These are phyloP conservation scores for Cladophialophora carrionii DNA, from an alignment of 2,329 filamentous ascomycete species.

Conservation along the genomic window DNA sequence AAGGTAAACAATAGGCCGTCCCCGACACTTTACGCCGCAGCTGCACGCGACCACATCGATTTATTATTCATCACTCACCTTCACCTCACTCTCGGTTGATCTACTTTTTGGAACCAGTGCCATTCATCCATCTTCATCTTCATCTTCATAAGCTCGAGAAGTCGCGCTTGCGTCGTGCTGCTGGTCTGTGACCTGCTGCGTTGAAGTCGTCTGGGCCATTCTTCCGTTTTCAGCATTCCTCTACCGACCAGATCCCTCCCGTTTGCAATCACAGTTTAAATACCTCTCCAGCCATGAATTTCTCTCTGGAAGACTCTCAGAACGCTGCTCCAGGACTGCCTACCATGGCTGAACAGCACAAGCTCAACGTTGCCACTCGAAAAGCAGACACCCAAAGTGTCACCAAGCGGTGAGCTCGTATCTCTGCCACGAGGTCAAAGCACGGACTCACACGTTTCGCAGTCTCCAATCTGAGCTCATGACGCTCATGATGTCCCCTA, in stretches of 20 bases:
- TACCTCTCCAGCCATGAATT: slow-evolving; percentile 52
- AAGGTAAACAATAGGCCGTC: slow-evolving; percentile 13
- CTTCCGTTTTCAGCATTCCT: slow-evolving; percentile 37
- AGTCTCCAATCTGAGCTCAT: slow-evolving; percentile 97
- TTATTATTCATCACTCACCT: neutral
- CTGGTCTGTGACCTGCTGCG: neutral
- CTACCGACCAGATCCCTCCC: slow-evolving; percentile 23
- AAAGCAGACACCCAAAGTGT: slow-evolving; percentile 72
- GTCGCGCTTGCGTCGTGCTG: neutral
- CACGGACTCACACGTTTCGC: slow-evolving; percentile 25
- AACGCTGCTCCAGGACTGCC: slow-evolving; percentile 66
- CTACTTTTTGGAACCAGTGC: slow-evolving; percentile 7
- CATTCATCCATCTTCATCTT: slow-evolving; percentile 7
- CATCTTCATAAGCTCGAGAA: neutral
- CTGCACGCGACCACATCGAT: slow-evolving; percentile 9
- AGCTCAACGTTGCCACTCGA: slow-evolving; percentile 60
- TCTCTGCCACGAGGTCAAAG: slow-evolving; percentile 5
- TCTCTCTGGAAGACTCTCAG: slow-evolving; percentile 64
- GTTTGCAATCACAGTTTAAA: slow-evolving; percentile 22
- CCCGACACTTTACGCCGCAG: neutral
- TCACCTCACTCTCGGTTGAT: slow-evolving; percentile 10
- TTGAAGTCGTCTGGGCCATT: slow-evolving; percentile 29
- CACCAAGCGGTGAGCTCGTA: slow-evolving; percentile 67
- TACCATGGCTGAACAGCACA: slow-evolving; percentile 59
- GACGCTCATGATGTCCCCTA: slow-evolving; percentile 95